Percentiles rank a stretch among this genome's conserved stretches.
Conservation (phyloP, 2,329 filamentous ascomycete species). For the Hymenoscyphus occultus region DNA sequence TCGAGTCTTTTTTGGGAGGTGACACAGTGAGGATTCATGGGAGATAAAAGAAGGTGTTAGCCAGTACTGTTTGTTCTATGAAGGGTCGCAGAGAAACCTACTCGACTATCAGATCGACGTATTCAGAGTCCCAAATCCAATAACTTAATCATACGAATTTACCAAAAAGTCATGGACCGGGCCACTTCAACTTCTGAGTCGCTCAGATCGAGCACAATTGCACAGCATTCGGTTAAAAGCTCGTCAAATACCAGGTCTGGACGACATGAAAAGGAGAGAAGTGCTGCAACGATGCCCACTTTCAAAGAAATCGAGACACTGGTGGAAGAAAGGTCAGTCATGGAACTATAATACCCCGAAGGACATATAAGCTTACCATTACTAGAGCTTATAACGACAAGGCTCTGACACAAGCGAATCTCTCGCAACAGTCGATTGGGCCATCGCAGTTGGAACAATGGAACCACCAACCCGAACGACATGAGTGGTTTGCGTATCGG, state of each 20-base stretch:
- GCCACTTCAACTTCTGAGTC: background rate
- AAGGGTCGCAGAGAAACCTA: background rate
- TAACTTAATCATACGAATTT: background rate
- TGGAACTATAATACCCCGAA: too few species aligned
- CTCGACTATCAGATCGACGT: background rate
- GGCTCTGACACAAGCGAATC: constrained; percentile 1
- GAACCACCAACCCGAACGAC: constrained; percentile 4
- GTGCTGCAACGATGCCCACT: background rate
- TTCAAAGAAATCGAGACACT: constrained; percentile 11
- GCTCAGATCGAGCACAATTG: background rate
- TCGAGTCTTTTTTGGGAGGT: background rate
- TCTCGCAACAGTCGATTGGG: constrained; percentile 3
- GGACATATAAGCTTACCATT: background rate
- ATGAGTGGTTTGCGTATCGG: constrained; percentile 10
- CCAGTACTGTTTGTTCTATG: background rate
- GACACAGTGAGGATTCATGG: background rate
- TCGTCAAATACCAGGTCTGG: background rate
- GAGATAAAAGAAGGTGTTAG: background rate
- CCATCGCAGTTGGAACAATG: constrained; percentile 7
- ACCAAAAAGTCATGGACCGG: background rate
- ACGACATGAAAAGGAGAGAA: background rate
- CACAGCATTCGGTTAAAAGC: background rate
- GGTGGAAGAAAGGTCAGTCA: constrained; percentile 2
- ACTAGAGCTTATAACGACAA: background rate
- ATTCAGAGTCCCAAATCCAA: background rate